These are phyloP conservation scores for Arthroderma uncinatum DNA, from an alignment of 2,329 filamentous ascomycete species.

Conservation along the genomic window DNA sequence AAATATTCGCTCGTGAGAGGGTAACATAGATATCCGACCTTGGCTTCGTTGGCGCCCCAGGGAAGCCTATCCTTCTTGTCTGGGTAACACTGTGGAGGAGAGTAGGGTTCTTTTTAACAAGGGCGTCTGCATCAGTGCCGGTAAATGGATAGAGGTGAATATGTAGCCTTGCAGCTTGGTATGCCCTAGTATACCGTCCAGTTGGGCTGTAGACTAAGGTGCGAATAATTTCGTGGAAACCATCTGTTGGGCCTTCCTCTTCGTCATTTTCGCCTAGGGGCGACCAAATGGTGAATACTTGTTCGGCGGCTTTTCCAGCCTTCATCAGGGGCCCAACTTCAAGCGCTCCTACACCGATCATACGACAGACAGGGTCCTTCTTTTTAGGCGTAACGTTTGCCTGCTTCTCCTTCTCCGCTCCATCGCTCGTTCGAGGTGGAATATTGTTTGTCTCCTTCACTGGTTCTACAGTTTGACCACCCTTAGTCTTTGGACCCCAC, in stretches of 20 bases:
- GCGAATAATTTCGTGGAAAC: conserved; percentile 62
- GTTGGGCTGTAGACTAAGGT: conserved; percentile 62
- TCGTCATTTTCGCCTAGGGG: conserved; percentile 47
- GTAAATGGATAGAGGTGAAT: conserved; percentile 69
- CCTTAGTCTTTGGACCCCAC: conserved; percentile 30
- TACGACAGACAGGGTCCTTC: conserved; percentile 46
- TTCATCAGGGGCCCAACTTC: conserved; percentile 66
- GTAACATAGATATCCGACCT: conserved; percentile 94
- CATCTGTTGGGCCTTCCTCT: conserved; percentile 48
- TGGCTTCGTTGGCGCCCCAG: conserved; percentile 75
- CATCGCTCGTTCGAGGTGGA: conserved; percentile 23
- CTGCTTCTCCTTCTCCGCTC: conserved; percentile 22
- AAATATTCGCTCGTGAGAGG: conserved; percentile 64
- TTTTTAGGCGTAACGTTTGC: conserved; percentile 22
- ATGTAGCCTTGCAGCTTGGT: conserved; percentile 63
- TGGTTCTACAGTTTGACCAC: conserved; percentile 22
- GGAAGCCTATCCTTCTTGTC: conserved; percentile 85
- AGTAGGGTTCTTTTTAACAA: conserved; percentile 81
- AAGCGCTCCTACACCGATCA: conserved; percentile 65
- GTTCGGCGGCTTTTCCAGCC: conserved; percentile 59
- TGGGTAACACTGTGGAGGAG: conserved; percentile 68
- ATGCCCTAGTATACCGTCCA: conserved; percentile 63
- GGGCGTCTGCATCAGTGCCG: conserved; percentile 61
- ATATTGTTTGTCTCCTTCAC: conserved; percentile 21
- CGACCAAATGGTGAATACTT: conserved; percentile 67